Conservation (phyloP, 2,329 filamentous ascomycete species). For the Whalleya microplaca region DNA sequence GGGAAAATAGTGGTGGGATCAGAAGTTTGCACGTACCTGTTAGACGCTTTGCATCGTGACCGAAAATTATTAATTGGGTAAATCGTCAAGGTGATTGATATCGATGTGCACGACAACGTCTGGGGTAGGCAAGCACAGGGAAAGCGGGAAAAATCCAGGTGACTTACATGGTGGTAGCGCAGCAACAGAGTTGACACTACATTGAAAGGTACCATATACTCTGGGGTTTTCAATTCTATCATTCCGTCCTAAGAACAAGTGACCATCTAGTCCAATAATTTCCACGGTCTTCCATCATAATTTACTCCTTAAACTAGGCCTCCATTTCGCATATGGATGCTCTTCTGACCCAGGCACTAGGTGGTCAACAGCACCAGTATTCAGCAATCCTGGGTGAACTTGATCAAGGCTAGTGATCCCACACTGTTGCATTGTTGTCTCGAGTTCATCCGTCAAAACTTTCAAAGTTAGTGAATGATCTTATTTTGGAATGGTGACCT, state of each 20-base stretch:
- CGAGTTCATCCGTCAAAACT: conserved; percentile 63
- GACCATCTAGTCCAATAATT: neutral
- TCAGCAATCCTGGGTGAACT: conserved; percentile 64
- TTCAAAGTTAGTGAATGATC: conserved; percentile 5
- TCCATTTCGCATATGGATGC: conserved; percentile 50
- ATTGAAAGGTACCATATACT: neutral
- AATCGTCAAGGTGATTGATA: too few relatives aligned
- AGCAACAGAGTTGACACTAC: neutral
- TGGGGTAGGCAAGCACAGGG: too few relatives aligned
- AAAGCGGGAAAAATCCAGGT: too few relatives aligned
- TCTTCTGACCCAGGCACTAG: conserved; percentile 46
- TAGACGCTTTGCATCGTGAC: too few relatives aligned
- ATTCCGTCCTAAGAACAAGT: neutral
- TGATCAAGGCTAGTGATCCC: conserved; percentile 65
- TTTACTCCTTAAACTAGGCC: conserved; percentile 33
- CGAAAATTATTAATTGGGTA: too few relatives aligned
- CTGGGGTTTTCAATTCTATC: neutral
- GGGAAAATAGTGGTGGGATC: too few relatives aligned
- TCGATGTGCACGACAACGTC: too few relatives aligned
- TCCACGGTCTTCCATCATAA: conserved; percentile 21
- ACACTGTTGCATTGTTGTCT: conserved; percentile 68
- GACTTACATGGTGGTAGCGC: too few relatives aligned
- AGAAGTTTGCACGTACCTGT: too few relatives aligned
- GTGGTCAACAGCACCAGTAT: conserved; percentile 55
- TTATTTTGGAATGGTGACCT: neutral